phyloP scores from a whole-genome alignment of 176 grass and related monocot species.

The Tillandsia leiboldiana region DNA sequence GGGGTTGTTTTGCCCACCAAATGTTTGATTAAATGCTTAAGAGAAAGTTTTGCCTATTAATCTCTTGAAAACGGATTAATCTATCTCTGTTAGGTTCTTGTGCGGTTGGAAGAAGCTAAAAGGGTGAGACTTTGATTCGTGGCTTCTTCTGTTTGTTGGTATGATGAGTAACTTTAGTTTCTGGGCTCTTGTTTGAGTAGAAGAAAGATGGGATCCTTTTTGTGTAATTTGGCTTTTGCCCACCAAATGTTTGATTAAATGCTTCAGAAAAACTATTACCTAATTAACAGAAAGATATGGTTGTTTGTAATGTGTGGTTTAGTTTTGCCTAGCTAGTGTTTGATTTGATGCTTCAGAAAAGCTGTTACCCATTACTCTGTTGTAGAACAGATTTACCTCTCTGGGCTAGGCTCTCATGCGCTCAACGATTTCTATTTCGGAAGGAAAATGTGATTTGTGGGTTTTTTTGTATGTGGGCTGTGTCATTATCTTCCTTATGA shows the following conservation, averaged over 20 bases:
- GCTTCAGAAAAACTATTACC: too few relatives aligned
- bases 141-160: background rate
- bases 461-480: background rate
- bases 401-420: too few relatives aligned
- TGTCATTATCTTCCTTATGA: background rate
- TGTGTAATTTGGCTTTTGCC: background rate
- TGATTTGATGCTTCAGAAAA: too few relatives aligned
- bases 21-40: background rate
- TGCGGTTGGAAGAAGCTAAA: background rate
- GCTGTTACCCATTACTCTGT: too few relatives aligned
- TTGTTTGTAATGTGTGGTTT: too few relatives aligned
- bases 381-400: too few relatives aligned
- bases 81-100: background rate
- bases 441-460: too few relatives aligned
- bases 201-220: background rate
- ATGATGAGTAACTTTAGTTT: background rate
- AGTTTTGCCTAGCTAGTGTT: too few relatives aligned
- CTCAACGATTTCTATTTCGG: too few relatives aligned
- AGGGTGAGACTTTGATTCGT: background rate
- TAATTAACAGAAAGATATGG: too few relatives aligned
- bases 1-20: too few relatives aligned
- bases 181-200: background rate
- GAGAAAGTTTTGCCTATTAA: background rate
- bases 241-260: too few relatives aligned
- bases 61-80: background rate